Percentiles rank a stretch among this genome's conserved stretches.
Conservation (phyloP, 306 rosid species). For the Lathyrus oleraceus region DNA sequence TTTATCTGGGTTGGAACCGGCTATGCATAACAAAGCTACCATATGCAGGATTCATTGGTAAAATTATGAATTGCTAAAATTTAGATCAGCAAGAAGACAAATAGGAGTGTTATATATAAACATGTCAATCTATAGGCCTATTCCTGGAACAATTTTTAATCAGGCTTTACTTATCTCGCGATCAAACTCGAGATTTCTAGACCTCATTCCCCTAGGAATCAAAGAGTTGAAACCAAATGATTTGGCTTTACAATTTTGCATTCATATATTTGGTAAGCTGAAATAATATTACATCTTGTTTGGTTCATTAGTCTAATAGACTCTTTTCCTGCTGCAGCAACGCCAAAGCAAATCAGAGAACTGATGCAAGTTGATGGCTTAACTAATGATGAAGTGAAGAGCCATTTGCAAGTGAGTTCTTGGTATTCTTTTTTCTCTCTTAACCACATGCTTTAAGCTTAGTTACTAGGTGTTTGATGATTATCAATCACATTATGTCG, state of each 20-base stretch:
- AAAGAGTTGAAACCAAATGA: background rate
- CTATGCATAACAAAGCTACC: no score
- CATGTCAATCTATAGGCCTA: conserved; percentile 20
- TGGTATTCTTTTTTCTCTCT: background rate
- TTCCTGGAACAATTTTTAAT: background rate
- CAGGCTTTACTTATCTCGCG: background rate
- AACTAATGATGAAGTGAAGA: conserved; percentile 97
- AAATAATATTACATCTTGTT: conserved; percentile 15
- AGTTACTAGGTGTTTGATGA: background rate
- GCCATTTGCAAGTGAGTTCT: conserved; percentile 87
- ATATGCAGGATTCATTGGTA: background rate
- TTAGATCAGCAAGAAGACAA: conserved; percentile 29
- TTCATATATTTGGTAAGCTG: conserved; percentile 17
- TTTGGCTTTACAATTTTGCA: conserved; percentile 16
- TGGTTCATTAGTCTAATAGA: conserved; percentile 37
- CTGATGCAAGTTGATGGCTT: conserved; percentile 98
- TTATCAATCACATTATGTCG: background rate
- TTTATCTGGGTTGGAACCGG: no score
- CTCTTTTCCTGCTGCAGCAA: conserved; percentile 65
- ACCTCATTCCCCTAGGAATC: background rate
- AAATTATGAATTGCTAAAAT: conserved; percentile 23
- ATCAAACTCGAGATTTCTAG: background rate
- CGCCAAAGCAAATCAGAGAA: conserved; percentile 97
- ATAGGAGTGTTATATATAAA: conserved; percentile 15
- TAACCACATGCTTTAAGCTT: conserved; percentile 3